Base-by-base conservation (phyloP, 352 stramenopile species). In the Pythium guiyangense region DNA sequence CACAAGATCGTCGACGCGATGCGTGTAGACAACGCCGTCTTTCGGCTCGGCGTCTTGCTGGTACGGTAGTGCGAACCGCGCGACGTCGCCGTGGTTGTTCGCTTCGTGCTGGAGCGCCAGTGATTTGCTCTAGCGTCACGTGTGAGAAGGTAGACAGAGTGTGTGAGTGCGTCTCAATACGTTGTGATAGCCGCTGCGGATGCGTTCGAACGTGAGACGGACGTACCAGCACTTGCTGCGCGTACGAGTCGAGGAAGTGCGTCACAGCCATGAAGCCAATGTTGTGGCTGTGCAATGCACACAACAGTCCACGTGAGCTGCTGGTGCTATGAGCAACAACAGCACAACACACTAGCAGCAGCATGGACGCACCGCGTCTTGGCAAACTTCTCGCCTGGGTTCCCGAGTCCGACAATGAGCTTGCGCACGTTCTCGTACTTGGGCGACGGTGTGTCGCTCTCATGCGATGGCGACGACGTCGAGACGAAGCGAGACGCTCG, bases 391-490 rank as follows among this genome's bases (percentile, higher is more conserved):
- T 92, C 73, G 53, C 84, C 82, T 8, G 86, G 84, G 55, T 95
- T 95, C 35, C 86, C 86, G 47, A 95, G 59, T n/a, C 86, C 86
- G 4, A 95, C 86, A 40, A 95, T 63, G 31, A 95, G 68, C 57
- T 92, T 92, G 54, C 83, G 83, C 46, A 90, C 75, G 50, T 88
- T 64, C 27, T 88, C 71, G 61, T 84, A 88, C 69, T 79, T 83
- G 44, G 42, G 35, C 15, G 58, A 34, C 20, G 25, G 18, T 34
- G 25, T 17, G 26, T 39, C 47, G 34, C 11, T 46, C 18, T 12
- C 27, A n/a, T n/a, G n/a, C n/a, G n/a, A n/a, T n/a, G n/a, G n/a
- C n/a, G n/a, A n/a, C 0, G 49, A 52, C 17, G 20, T 8, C 35
- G 45, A 45, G 2, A 47, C 20, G 20, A 42, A 27, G 35, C 34